Percentiles rank a stretch among this genome's conserved stretches.
Conservation (phyloP, 2,329 filamentous ascomycete genomes). For the Emergomyces pasteurianus region DNA sequence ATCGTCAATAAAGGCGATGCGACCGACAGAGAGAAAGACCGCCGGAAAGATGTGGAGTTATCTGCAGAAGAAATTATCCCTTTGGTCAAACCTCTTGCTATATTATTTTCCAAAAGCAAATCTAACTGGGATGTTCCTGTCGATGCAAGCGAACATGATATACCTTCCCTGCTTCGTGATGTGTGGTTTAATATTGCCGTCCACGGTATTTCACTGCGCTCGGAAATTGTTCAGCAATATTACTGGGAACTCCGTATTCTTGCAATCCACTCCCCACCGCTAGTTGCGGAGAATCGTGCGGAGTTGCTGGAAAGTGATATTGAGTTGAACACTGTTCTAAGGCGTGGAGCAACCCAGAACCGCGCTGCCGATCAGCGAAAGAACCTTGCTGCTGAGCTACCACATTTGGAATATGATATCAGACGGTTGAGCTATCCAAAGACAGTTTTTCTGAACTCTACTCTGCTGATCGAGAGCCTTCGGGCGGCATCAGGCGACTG, state of each 20-base stretch:
- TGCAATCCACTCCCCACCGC: conserved; percentile 72
- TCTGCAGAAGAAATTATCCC: conserved; percentile 80
- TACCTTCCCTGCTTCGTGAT: conserved; percentile 68
- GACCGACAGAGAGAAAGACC: conserved; percentile 59
- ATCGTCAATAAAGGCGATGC: conserved; percentile 86
- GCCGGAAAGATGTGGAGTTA: conserved; percentile 66
- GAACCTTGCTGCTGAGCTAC: conserved; percentile 59
- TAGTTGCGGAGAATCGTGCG: conserved; percentile 78
- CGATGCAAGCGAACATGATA: conserved; percentile 39
- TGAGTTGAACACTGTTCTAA: conserved; percentile 85
- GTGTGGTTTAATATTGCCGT: conserved; percentile 98
- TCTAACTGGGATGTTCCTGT: conserved; percentile 15
- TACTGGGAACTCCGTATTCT: conserved; percentile 68
- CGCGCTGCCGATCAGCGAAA: conserved; percentile 66
- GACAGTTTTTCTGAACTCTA: conserved; percentile 81
- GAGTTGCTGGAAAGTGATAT: conserved; percentile 93
- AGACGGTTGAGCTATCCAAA: conserved; percentile 77
- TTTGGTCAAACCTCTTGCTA: conserved; percentile 73
- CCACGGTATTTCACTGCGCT: conserved; percentile 72
- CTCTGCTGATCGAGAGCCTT: conserved; percentile 77
- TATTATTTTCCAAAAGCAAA: conserved; percentile 53
- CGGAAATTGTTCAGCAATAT: conserved; percentile 60
- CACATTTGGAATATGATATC: conserved; percentile 66
- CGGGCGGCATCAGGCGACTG: conserved; percentile 80
- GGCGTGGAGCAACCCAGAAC: conserved; percentile 69